Evolutionary conservation across 306 rosid species (phyloP), one percentile per base, ranked within the genome.

Genomic region (Cicer pinnatifidum): DNA sequence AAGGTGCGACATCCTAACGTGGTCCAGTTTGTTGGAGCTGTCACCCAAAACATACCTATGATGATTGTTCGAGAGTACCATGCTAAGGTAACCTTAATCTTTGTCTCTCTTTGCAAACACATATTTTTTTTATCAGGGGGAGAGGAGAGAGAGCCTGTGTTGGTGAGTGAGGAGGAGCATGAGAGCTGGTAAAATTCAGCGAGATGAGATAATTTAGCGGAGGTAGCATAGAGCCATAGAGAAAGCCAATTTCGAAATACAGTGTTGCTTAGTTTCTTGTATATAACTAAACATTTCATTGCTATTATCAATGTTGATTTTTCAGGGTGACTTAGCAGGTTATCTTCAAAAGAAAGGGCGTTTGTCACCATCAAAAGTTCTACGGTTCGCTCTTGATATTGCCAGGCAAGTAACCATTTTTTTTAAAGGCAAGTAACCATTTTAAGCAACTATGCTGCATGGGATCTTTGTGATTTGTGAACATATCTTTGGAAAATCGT

Each of bases 1-100:
- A 95, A 84, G 92, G 99, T 90, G 45, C 92, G 99, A 44, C 99
- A 95, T 86, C 99, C 99, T 38, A 95, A 95, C 40, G 88, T 95
- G 33, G 89, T 95, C 76, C 99, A 95, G 84, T 95, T 95, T 85
- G 99, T 95, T 82, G 99, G 99, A 57, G 99, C 99, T 58, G 99
- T 95, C 78, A 95, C 99, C 72, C 99, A 95, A 77, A 95, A 95
- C 83, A 75, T 84, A 81, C 99, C 99, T 65, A 95, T 95, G 99
- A 95, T 95, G 99, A 95, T 95, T 72, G 96, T 95, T 70, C 85
- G 90, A 64, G 99, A 95, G 80, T 88, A 86, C 87, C 97, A 88
- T 78, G 71, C 96, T 13, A 95, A 91, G 90, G 99, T 91, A 85
- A 86, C 84, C 70, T 79, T 45, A 63, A 69, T 56, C 81, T 71